These are phyloP conservation scores for Claviceps sp. DNA, from an alignment of 2,329 filamentous ascomycete genomes.

Conservation along the genomic window DNA sequence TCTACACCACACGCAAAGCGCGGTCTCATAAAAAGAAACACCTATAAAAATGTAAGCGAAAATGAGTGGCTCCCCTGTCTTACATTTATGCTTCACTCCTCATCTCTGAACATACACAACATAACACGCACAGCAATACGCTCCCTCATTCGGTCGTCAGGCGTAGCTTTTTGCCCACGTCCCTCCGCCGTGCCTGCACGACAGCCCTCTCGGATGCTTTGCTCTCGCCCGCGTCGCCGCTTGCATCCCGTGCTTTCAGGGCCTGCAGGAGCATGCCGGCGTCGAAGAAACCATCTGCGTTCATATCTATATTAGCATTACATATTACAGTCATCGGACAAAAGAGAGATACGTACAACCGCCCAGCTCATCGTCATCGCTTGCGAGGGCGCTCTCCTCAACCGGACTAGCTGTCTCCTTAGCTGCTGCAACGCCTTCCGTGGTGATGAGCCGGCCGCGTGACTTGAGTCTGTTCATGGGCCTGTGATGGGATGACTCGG, in stretches of 20 bases:
- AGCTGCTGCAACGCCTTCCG: slow-evolving; percentile 28
- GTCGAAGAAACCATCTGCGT: slow-evolving; percentile 90
- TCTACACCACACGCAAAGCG: too few species aligned
- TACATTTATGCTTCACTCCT: not conserved
- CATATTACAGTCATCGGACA: not conserved
- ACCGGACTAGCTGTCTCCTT: slow-evolving; percentile 42
- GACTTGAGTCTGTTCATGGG: slow-evolving; percentile 46
- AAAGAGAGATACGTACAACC: slow-evolving; percentile 57
- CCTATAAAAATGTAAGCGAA: too few species aligned
- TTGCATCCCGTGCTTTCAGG: slow-evolving; percentile 56
- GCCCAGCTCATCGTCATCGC: slow-evolving; percentile 80
- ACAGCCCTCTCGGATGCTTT: slow-evolving; percentile 46
- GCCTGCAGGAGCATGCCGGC: slow-evolving; percentile 88
- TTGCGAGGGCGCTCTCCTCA: slow-evolving; percentile 57
- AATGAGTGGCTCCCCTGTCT: too few species aligned
- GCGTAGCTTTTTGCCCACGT: slow-evolving; percentile 62
- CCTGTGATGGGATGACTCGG: slow-evolving; percentile 28
- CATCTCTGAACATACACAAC: not conserved
- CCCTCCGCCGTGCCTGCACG: slow-evolving; percentile 45
- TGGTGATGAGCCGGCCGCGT: slow-evolving; percentile 57
- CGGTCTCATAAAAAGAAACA: too few species aligned
- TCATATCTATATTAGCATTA: slow-evolving; percentile 14
- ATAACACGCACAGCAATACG: not conserved
- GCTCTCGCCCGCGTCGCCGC: slow-evolving; percentile 34
- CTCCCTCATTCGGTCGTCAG: slow-evolving; percentile 10